Base-by-base conservation (phyloP, 257 asterid species). In the Scutellaria baicalensis region DNA sequence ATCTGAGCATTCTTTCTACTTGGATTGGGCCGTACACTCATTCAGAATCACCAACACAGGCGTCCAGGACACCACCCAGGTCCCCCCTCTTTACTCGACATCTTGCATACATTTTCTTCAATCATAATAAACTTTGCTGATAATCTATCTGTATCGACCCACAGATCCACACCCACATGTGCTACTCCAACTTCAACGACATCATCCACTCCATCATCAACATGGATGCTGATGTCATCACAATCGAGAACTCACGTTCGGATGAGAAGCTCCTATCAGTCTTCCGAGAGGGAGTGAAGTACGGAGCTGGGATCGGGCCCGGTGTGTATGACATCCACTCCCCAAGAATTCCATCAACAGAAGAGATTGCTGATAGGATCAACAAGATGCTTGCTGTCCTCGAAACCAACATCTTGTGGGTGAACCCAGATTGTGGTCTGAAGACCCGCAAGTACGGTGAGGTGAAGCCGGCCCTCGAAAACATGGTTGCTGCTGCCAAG, bases 81-180 rank as follows among this genome's bases (percentile, higher is more conserved):
- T 92, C 31, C 55, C 77, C 56, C 59, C 48, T 27, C 63, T 62
- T 57, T n/a, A 35, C 51, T 11, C 39, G 11, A 47, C 8, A 18
- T 0, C 0, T 23, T 23, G 1, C 31, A n/a, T n/a, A n/a, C n/a
- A 23, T 23, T 23, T 12, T 17, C 9, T 40, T 9, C 45, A 40
- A 7, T 40, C 45, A 1, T 40, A 0, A 40, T 40, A 7, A n/a
- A 6, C 45, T 33, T 33, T 38, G 52, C 42, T 55, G 4, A 23
- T 23, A n/a, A 69, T 40, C 13, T 2, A 11, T 59, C 68, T 36
- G 9, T 16, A 27, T 13, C 14, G 16, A 8, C 27, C 50, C n/a
- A 59, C 89, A 89, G 98, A 89, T 93, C 81, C 98, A 93, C 86
- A 93, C 98, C 67, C 98, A 93, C 91, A 93, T 93, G 98, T 90